Base-by-base conservation (phyloP, 2,329 filamentous ascomycete genomes). In the Colletotrichum cereale region DNA sequence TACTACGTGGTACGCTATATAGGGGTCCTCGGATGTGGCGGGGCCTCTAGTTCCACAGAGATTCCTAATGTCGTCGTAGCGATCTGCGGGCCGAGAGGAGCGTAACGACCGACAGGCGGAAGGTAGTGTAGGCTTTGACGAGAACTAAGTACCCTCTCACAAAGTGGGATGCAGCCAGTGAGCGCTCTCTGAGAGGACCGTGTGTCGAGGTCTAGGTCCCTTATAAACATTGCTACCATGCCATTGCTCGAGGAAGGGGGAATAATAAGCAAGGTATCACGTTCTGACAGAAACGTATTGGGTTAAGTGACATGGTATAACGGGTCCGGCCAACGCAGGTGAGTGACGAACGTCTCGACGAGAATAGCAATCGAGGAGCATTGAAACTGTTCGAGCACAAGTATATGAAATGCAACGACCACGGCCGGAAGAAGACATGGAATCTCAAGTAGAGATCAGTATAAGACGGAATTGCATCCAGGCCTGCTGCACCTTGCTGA, bases 191-290 rank as follows among this genome's bases (percentile, higher is more conserved):
- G 21, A 44, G 36, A 62, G 64, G 67, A 34, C 48, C 63, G 56
- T 71, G 56, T 55, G 47, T 36, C 24, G 56, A 57, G 67, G 48
- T 38, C 63, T 40, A 62, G 67, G 67, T n/a, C 10, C 24, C 36
- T 44, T 16, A 7, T n/a, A 29, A 42, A 26, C 47, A 29, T 56
- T 47, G 38, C 62, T 48, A 55, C 62, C 18, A 38, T 40, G 42
- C 16, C 12, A 31, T 29, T 14, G 6, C 24, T 16, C 11, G 34
- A 21, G 24, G 21, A 21, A 3, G 34, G 34, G 21, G 21, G 11
- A 40, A 16, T 8, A 14, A 36, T 21, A 34, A n/a, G 31, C 8
- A 36, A 47, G 14, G n/a, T 26, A 50, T 24, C 2, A n/a, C 34
- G 5, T 24, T n/a, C 38, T 50, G 7, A 5, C 14, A 21, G 44